A percentile compares a stretch with the other conserved stretches of the same genome.
Conservation (phyloP, 129 eudicot genomes). For the Deinandra increscens region DNA sequence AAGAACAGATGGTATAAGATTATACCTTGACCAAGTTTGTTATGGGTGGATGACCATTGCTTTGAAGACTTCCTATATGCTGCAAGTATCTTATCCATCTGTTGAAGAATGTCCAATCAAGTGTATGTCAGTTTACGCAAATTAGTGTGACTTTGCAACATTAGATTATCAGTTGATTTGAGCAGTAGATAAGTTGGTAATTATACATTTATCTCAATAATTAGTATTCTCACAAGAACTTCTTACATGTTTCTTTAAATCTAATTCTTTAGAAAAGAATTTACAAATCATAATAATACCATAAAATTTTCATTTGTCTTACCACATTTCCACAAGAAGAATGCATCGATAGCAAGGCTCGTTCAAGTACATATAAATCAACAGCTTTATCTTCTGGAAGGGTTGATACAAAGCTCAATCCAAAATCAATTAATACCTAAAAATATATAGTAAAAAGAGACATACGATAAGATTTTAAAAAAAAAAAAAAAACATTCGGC, state of each 20-base stretch:
- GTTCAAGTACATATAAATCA: conserved; percentile 87
- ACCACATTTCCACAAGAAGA: conserved; percentile 98
- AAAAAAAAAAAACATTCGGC: not conserved
- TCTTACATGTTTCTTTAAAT: not conserved
- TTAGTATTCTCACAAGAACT: not conserved
- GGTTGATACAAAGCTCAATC: conserved; percentile 82
- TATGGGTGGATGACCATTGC: conserved; percentile 86
- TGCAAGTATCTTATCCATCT: conserved; percentile 91
- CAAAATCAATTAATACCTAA: conserved; percentile 90
- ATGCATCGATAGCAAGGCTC: conserved; percentile 97
- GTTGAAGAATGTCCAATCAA: conserved; percentile 7
- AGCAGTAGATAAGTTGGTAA: not conserved
- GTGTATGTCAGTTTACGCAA: not conserved
- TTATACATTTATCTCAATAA: not conserved
- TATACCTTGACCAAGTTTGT: conserved; percentile 94
- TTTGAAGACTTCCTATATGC: conserved; percentile 94
- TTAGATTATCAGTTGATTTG: not conserved
- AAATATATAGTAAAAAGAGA: not conserved
- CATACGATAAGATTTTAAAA: not conserved
- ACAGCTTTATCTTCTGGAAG: conserved; percentile 99
- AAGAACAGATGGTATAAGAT: not conserved
- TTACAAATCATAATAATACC: not conserved
- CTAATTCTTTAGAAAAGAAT: conserved; percentile 1
- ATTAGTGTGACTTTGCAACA: not conserved
- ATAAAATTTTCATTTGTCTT: conserved; percentile 22